Conservation (phyloP, 2,329 filamentous ascomycete genomes). For the Colletotrichum sp. region DNA sequence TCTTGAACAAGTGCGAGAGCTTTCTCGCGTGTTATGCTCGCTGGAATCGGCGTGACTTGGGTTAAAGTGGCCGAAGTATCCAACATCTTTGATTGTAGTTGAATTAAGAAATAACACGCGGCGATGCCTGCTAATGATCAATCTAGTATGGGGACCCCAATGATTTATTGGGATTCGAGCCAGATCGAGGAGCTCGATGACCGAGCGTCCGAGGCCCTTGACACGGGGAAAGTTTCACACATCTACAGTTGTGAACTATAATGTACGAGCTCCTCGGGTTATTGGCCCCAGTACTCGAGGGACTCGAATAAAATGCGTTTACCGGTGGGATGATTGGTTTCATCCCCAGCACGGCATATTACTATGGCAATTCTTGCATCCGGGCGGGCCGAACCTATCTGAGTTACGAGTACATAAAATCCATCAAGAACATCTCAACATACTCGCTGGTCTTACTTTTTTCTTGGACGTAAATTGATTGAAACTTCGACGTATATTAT, state of each 20-base stretch:
- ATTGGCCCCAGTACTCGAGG: neutral
- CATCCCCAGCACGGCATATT: neutral
- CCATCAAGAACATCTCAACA: too few relatives aligned
- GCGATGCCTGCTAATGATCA: fast-evolving
- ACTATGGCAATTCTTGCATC: neutral
- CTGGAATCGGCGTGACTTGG: neutral
- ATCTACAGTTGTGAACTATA: neutral
- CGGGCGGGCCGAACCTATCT: neutral
- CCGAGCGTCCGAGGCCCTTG: neutral
- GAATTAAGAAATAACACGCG: neutral
- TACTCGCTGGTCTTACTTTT: too few relatives aligned
- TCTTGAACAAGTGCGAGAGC: neutral
- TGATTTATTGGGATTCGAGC: neutral
- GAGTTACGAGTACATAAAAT: neutral
- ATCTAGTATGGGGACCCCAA: neutral
- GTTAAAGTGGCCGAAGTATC: neutral
- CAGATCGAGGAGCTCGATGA: neutral
- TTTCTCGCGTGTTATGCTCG: neutral
- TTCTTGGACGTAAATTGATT: too few relatives aligned
- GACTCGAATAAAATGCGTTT: neutral
- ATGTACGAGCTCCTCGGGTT: neutral
- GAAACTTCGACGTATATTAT: too few relatives aligned
- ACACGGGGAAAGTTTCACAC: neutral
- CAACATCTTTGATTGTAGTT: neutral
- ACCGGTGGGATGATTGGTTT: neutral